These are phyloP conservation scores for Aeschynomene evenia DNA, from an alignment of 306 rosid species.

Conservation along the genomic window DNA sequence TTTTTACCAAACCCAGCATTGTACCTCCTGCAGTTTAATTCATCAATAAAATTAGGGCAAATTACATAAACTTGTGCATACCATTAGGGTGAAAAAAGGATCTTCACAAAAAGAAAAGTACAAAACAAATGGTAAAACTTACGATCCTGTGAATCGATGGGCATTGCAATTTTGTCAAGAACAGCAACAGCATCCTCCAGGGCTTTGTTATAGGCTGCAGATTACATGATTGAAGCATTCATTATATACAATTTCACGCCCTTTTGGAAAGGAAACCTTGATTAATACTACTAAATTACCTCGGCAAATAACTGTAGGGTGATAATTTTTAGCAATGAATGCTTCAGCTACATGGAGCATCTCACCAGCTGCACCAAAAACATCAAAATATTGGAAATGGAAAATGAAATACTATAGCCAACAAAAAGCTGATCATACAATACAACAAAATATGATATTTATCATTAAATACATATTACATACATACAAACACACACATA, in stretches of 20 bases:
- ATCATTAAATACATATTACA: neutral
- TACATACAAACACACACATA: neutral
- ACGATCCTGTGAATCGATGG: constrained; percentile 81
- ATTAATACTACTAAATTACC: constrained; percentile 46
- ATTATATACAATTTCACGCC: constrained; percentile 1
- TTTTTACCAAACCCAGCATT: constrained; percentile 87
- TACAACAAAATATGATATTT: neutral
- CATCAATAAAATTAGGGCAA: constrained; percentile 23
- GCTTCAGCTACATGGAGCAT: constrained; percentile 98
- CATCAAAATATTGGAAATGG: constrained; percentile 15
- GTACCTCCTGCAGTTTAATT: constrained; percentile 61
- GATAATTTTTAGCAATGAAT: constrained; percentile 81
- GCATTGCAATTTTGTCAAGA: constrained; percentile 92
- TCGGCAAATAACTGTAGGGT: constrained; percentile 96
- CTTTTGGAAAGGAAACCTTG: constrained; percentile 2
- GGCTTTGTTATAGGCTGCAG: constrained; percentile 89
- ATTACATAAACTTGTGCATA: constrained; percentile 10
- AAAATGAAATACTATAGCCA: neutral
- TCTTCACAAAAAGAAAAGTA: neutral
- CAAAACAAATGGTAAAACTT: constrained; percentile 40
- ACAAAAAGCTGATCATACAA: neutral
- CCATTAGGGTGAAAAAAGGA: neutral
- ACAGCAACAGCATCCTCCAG: constrained; percentile 92
- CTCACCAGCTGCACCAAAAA: constrained; percentile 78
- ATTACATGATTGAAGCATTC: constrained; percentile 21